phyloP scores from a whole-genome alignment of 2,329 filamentous ascomycete genomes.

The Bipolaris gigantea region DNA sequence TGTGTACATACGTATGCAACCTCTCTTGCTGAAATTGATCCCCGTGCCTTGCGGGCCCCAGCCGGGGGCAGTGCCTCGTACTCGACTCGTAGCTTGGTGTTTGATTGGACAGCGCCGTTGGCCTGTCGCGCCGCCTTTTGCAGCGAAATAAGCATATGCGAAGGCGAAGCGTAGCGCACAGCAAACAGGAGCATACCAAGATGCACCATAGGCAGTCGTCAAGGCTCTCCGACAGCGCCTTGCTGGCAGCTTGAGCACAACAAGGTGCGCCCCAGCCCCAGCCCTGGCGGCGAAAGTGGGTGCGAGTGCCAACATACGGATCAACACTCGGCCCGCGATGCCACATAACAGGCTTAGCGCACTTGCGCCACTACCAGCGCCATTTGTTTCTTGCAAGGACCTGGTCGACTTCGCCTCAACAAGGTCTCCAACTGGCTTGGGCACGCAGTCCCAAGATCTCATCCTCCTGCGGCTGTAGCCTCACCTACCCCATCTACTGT shows the following conservation, averaged over 20 bases:
- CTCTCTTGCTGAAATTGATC: neutral
- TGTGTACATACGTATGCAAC: no score
- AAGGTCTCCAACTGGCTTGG: neutral
- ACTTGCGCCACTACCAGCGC: neutral
- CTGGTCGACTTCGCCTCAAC: conserved; percentile 3
- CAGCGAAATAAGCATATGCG: no score
- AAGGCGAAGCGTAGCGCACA: no score
- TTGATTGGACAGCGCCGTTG: neutral
- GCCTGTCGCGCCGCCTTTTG: neutral
- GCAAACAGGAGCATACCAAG: neutral
- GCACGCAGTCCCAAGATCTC: neutral
- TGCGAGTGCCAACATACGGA: neutral
- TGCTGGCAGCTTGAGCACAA: neutral
- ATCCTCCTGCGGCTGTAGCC: neutral
- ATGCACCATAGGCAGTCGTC: neutral
- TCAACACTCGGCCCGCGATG: neutral
- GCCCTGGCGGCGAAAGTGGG: neutral
- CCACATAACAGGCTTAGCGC: neutral
- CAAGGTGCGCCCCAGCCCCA: neutral
- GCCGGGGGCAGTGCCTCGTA: neutral
- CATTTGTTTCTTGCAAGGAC: neutral
- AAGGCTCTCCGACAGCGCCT: neutral
- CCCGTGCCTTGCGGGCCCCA: neutral
- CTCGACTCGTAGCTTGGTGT: neutral
- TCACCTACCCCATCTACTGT: neutral